Percentiles rank a stretch among this genome's conserved stretches.
These are phyloP conservation scores for Aspergillus fijiensis DNA, from an alignment of 2,329 filamentous ascomycete species.

Conservation along the genomic window DNA sequence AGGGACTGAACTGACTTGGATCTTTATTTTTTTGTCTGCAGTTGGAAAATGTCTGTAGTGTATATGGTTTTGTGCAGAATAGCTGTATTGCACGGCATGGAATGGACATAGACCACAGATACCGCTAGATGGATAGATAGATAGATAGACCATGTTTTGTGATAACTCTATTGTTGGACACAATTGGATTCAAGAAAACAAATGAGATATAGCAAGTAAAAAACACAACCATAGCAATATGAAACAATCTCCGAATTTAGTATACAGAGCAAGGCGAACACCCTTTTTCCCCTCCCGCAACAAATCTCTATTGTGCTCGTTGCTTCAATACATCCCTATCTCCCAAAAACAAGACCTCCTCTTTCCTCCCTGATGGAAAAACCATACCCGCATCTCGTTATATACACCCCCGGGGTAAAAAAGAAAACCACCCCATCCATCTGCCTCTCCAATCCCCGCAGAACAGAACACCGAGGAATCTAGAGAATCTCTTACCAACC, in stretches of 20 bases:
- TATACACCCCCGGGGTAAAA: no score
- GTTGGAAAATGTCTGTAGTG: conserved; percentile 6
- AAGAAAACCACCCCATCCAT: not conserved
- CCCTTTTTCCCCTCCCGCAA: no score
- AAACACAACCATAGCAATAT: not conserved
- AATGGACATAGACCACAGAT: not conserved
- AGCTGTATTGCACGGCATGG: not conserved
- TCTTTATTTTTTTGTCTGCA: not conserved
- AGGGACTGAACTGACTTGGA: conserved; percentile 35
- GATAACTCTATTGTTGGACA: not conserved
- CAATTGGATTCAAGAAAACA: not conserved
- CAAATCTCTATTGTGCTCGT: no score
- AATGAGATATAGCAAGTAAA: not conserved
- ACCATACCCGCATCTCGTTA: no score
- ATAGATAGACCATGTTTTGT: not conserved
- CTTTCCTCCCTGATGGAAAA: no score
- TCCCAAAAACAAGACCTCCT: no score
- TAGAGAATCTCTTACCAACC: conserved; percentile 40
- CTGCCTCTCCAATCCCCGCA: not conserved
- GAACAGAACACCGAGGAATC: not conserved
- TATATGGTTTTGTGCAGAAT: not conserved
- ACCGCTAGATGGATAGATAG: not conserved
- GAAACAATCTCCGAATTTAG: not conserved
- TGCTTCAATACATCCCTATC: no score
- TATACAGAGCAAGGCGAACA: not conserved